These are phyloP conservation scores for Cercospora berteroae DNA, from an alignment of 2,329 filamentous ascomycete genomes.

Conservation along the genomic window DNA sequence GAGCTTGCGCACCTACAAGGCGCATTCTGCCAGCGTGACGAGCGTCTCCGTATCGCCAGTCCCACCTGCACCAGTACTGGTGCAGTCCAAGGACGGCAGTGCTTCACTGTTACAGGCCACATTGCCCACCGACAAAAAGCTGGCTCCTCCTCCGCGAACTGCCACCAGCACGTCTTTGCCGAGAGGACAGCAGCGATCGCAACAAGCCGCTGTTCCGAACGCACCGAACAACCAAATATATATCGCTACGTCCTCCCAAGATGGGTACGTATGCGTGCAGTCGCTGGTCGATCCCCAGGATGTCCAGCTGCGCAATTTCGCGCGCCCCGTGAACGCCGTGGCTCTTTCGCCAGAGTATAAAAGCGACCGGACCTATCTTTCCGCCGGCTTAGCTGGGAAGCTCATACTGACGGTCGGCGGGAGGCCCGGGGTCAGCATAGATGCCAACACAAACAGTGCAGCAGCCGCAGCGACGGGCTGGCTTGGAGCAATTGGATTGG, in stretches of 20 bases:
- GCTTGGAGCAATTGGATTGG: slow-evolving; percentile 83
- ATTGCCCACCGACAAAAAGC: slow-evolving; percentile 16
- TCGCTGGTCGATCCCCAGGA: slow-evolving; percentile 85
- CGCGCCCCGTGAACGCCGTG: slow-evolving; percentile 85
- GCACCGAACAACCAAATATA: slow-evolving; percentile 88
- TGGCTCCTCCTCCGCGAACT: slow-evolving; percentile 15
- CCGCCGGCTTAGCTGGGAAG: slow-evolving; percentile 83
- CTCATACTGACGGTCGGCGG: slow-evolving; percentile 83
- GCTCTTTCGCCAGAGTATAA: slow-evolving; percentile 95
- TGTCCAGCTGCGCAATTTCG: slow-evolving; percentile 88
- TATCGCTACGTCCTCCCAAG: slow-evolving; percentile 89
- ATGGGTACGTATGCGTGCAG: slow-evolving; percentile 91
- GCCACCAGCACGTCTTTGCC: slow-evolving; percentile 17
- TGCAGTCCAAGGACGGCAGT: slow-evolving; percentile 22
- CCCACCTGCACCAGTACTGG: slow-evolving; percentile 56
- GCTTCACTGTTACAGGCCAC: slow-evolving; percentile 18
- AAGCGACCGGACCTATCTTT: slow-evolving; percentile 82
- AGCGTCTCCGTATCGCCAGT: slow-evolving; percentile 86
- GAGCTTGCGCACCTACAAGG: slow-evolving; percentile 80
- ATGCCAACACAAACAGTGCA: slow-evolving; percentile 84
- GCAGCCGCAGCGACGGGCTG: slow-evolving; percentile 78
- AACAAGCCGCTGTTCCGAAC: slow-evolving; percentile 62
- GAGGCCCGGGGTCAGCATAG: slow-evolving; percentile 71
- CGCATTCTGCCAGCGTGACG: slow-evolving; percentile 88
- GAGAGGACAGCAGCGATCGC: slow-evolving; percentile 26